Base-by-base conservation (phyloP, 2,329 filamentous ascomycete species). In the Aspergillus fumigatus region DNA sequence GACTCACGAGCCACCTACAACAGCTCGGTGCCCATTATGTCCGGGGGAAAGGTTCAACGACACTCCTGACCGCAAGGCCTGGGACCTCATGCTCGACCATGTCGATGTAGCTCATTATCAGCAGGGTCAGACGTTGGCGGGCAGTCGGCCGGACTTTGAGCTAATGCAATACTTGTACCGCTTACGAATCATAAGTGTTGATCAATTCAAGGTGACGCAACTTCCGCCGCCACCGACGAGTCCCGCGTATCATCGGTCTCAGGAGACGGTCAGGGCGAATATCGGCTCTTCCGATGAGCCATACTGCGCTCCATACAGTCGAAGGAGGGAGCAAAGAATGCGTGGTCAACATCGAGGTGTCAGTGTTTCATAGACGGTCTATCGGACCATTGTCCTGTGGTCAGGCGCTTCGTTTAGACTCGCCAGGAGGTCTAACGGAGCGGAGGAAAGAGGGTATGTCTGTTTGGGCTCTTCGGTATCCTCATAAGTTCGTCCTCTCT, bases 141-240 rank as follows among this genome's bases (percentile, higher is more conserved):
- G 71, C 5, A 73, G 71, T 50, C 68, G 72, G 48, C 70, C 75
- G 6, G 75, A 77, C 58, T 77, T 78, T 50, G 72, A 74, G 57
- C 64, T 79, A 14, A 77, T 79, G 75, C 73, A 72, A 52, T 77
- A 77, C 63, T 70, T 79, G 54, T 79, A 75, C 58, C 69, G 68
- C 19, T 60, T 69, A 52, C 68, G 73, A 29, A 67, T 79, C 52
- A 78, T 79, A 57, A 73, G 68, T 11, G 71, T 73, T 19, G 72
- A 73, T 14, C 73, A 78, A 57, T 74, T 78, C 60, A 78, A 75
- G 61, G 68, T 72, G 25, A 70, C 76, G 59, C 77, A 79, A 60
- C 64, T 78, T 51, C 66, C 70, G 19, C 72, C 74, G 2, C 65
- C 68, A 7, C 70, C 73, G 35, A 68, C 67, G 5, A 73, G 70